A percentile compares a stretch with the other conserved stretches of the same genome.
Conservation (phyloP, 768 basidiomycete species). For the Lactarius sanguifluus region DNA sequence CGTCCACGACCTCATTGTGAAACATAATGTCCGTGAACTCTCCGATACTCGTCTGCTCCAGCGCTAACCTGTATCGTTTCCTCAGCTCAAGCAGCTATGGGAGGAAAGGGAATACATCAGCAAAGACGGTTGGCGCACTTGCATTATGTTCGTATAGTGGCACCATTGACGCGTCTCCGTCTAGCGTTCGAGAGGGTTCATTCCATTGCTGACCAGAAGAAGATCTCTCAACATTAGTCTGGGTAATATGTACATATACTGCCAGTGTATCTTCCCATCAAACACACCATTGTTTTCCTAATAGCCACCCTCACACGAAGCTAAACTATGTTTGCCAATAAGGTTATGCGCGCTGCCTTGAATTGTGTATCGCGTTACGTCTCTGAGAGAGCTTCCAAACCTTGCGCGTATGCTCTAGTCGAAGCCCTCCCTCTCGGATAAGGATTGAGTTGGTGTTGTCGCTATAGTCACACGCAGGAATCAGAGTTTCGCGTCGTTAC, state of each 20-base stretch:
- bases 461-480: background rate
- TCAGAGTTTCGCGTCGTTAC: background rate
- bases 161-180: background rate
- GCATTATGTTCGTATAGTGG: background rate
- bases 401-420: background rate
- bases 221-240: slow-evolving; percentile 22
- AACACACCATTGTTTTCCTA: slow-evolving; percentile 1
- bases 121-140: slow-evolving; percentile 20
- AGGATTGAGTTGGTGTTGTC: background rate
- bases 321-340: slow-evolving; percentile 2
- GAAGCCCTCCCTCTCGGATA: background rate
- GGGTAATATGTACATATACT: background rate
- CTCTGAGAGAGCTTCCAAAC: background rate
- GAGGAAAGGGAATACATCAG: slow-evolving; percentile 22
- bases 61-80: slow-evolving; percentile 4
- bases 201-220: slow-evolving; percentile 21
- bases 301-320: background rate
- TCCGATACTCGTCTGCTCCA: slow-evolving; percentile 2
- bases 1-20: slow-evolving; percentile 28
- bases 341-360: background rate
- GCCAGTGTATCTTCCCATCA: slow-evolving; percentile 6
- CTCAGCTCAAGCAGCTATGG: slow-evolving; percentile 25
- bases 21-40: slow-evolving; percentile 24
- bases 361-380: background rate
- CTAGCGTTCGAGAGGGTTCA: slow-evolving; percentile 24